Base-by-base conservation (phyloP, 768 basidiomycete species). In the Suillus spraguei region DNA sequence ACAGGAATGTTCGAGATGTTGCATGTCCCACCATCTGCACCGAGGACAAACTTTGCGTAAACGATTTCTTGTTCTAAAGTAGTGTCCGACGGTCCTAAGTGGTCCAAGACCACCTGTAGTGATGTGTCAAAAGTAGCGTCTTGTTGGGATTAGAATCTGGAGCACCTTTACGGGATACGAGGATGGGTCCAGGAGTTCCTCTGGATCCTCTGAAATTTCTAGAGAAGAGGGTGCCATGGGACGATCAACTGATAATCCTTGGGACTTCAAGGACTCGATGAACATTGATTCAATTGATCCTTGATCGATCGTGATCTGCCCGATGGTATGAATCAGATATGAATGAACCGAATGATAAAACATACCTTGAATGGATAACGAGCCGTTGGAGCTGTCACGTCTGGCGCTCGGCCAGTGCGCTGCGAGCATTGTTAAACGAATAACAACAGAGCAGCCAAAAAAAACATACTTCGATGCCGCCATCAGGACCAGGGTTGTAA, bases 331-430 rank as follows among this genome's bases (percentile, higher is more conserved):
- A 22, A 36, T 36, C 24, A 24, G 24, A 47, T 32, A 32, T 28
- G 35, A 10, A n/a, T 14, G 22, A 10, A 46, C 20, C 20, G 2
- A 22, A 36, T 53, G 5, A 20, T 41, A 35, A n/a, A 50, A 33
- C 65, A 60, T 63, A 87, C 90, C 78, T 89, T 88, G 64, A 89
- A 92, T 13, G 89, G 89, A 73, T 83, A 92, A 22, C 89, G 82
- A 2, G 89, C 89, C 28, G 82, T 82, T 3, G 84, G 78, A 0
- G 87, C 85, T 6, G 82, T 83, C 32, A 91, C 81, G 69, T 89
- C 87, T 17, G 87, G 79, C 1, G 82, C 83, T 17, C 88, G 84
- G 50, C 87, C 84, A 9, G 85, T 86, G 20, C 87, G 79, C 89
- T 91, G 67, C 41, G 32, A 61, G 36, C 24, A 63, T 24, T 7